Conservation (phyloP, 2,329 filamentous ascomycete species). For the Ophiostoma australiae region DNA sequence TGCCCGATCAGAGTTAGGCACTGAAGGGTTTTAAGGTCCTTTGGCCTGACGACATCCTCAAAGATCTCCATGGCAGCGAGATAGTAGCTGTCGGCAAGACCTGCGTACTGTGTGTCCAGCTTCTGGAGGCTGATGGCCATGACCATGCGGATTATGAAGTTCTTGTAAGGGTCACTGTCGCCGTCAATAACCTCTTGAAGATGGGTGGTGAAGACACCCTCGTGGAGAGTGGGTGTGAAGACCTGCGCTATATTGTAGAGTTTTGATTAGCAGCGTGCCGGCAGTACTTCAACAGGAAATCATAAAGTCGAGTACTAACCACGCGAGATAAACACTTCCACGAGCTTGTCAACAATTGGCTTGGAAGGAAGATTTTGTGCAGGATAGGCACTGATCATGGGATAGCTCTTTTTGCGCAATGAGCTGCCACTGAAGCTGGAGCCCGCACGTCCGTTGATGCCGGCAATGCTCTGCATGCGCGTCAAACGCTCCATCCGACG, state of each 20-base stretch:
- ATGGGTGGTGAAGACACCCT: slow-evolving; percentile 69
- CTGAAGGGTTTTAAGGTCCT: slow-evolving; percentile 86
- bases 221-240: slow-evolving; percentile 81
- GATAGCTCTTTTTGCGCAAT: slow-evolving; percentile 76
- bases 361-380: slow-evolving; percentile 70
- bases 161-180: slow-evolving; percentile 71
- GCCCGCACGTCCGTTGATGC: slow-evolving; percentile 45
- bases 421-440: slow-evolving; percentile 48
- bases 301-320: slow-evolving; percentile 45
- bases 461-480: slow-evolving; percentile 61
- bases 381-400: slow-evolving; percentile 79
- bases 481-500: slow-evolving; percentile 50
- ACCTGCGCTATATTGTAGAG: slow-evolving; percentile 61
- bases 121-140: slow-evolving; percentile 94
- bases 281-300: background rate
- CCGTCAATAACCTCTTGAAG: slow-evolving; percentile 76
- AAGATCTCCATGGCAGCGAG: slow-evolving; percentile 80
- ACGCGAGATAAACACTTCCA: slow-evolving; percentile 82
- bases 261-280: background rate
- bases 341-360: slow-evolving; percentile 68
- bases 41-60: slow-evolving; percentile 76
- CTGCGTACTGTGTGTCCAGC: slow-evolving; percentile 82
- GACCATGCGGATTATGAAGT: slow-evolving; percentile 85
- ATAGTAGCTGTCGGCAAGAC: slow-evolving; percentile 91
- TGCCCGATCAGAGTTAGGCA: slow-evolving; percentile 82